Base-by-base conservation (phyloP, 108 stramenopile species). In the Schizochytrium sp. region DNA sequence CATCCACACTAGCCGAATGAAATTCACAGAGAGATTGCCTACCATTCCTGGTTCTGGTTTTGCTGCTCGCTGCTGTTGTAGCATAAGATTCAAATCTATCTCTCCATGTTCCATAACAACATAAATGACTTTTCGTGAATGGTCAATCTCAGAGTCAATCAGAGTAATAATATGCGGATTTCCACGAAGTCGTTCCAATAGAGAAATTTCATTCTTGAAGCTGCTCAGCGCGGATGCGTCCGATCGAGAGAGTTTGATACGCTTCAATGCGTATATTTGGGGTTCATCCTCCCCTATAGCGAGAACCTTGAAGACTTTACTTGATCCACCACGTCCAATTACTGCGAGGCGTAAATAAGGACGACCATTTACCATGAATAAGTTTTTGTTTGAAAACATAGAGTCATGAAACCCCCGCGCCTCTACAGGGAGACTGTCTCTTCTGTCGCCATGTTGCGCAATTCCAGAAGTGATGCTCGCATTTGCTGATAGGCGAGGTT, bases 51-150 rank as follows among this genome's bases (percentile, higher is more conserved):
- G 46, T 57, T 4, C 17, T 46, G 17, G 19, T 12, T 41, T 46
- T 19, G 88, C 42, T 19, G 88, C 89, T 47, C 94, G 90, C 90
- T 97, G 96, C 92, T 98, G 96, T 61, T 94, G 92, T 55, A 99
- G 90, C 19, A 98, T 93, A 87, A 95, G 92, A 90, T 97, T 97
- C 73, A 99, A 92, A 92, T 99, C 99, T 13, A 96, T 96, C 89
- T 99, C 99, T 41, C 99, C 99, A 46, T 95, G 60, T 88, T 99
- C 98, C 97, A 99, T 97, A 38, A 98, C 96, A 60, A 98, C 90
- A 41, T 50, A 57, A 41, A 95, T 89, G 72, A 96, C 93, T 87
- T 95, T 96, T 49, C 96, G 90, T 50, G 91, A 90, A 3, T 94
- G 73, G 88, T 98, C 97, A 0, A 99, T 96, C 90, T 98, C 94